Base-by-base conservation (phyloP, 148 eudicot genomes). In the Diospyros kaki region DNA sequence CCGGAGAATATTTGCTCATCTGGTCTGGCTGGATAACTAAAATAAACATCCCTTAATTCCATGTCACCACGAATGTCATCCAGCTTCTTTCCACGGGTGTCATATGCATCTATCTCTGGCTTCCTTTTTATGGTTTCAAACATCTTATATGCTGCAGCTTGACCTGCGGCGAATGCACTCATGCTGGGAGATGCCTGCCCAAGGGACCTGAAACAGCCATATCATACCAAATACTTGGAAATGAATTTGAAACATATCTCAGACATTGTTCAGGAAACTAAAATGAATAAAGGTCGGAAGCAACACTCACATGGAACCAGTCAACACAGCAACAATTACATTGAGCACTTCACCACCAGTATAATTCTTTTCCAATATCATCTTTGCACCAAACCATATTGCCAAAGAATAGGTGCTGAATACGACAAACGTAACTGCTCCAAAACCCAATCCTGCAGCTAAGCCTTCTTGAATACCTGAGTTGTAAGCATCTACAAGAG, bases 91-190 rank as follows among this genome's bases (percentile, higher is more conserved):
- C 94, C 92, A n/a, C 70, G 82, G 7, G 82, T 79, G 66, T 86
- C 86, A 70, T 77, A 86, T 18, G 90, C 82, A 80, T 90, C 92
- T 60, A 90, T 90, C 6, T 69, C 78, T 45, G 94, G 87, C 69
- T 85, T 86, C 73, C 94, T 79, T 38, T 81, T 72, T 61, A 90
- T 88, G 51, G 94, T 88, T 73, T 86, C 89, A 81, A 90, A 90
- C 94, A 90, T 85, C 77, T 86, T 90, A 77, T 72, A 86, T 1
- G 92, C 94, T 65, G 94, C 94, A 70, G 90, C 94, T 73, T 76
- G 83, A 18, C 92, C 92, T 58, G 90, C 85, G 1, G 90, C 87
- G 76, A 90, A 88, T 78, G 89, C 89, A 63, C 75, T 70, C 68
- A 90, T 39, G 73, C 85, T 79, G 6, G 92, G 92, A 40, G 90